Conservation (phyloP, 495 filamentous ascomycete genomes). For the Xanthoparmelia taractica region DNA sequence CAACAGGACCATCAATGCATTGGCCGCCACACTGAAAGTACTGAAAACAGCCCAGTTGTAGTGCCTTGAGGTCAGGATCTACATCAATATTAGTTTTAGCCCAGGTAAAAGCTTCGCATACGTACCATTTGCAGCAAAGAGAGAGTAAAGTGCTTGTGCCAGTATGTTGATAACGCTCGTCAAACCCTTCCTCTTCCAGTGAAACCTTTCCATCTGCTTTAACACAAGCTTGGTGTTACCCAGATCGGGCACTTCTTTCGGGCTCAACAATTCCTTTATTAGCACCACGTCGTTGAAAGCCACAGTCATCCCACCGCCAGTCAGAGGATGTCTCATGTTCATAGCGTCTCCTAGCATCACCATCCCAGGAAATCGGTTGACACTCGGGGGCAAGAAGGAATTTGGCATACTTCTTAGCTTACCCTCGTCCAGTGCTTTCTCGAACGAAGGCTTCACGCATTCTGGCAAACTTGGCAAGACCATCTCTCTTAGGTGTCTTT, state of each 20-base stretch:
- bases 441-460: slow-evolving; percentile 65
- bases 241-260: slow-evolving; percentile 58
- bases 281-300: slow-evolving; percentile 81
- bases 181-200: slow-evolving; percentile 77
- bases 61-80: slow-evolving; percentile 65
- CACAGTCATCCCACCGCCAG: slow-evolving; percentile 93
- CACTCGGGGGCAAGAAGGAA: slow-evolving; percentile 73
- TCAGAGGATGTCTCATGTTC: slow-evolving; percentile 95
- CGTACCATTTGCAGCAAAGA: slow-evolving; percentile 79
- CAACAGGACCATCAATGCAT: slow-evolving; percentile 66
- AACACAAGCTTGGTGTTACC: slow-evolving; percentile 55
- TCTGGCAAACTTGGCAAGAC: slow-evolving; percentile 71
- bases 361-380: slow-evolving; percentile 63
- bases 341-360: slow-evolving; percentile 83
- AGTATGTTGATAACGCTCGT: slow-evolving; percentile 92
- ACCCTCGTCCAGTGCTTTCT: slow-evolving; percentile 64
- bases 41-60: slow-evolving; percentile 85
- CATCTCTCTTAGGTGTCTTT: slow-evolving; percentile 66
- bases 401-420: slow-evolving; percentile 83
- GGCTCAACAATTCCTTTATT: slow-evolving; percentile 62
- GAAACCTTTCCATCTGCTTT: slow-evolving; percentile 65
- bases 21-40: slow-evolving; percentile 78
- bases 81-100: slow-evolving; percentile 2
- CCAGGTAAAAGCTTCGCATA: slow-evolving; percentile 4
- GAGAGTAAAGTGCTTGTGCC: slow-evolving; percentile 78